Evolutionary conservation across 495 filamentous ascomycete genomes (phyloP).

Genomic region (Neohortaea acidophila): DNA sequence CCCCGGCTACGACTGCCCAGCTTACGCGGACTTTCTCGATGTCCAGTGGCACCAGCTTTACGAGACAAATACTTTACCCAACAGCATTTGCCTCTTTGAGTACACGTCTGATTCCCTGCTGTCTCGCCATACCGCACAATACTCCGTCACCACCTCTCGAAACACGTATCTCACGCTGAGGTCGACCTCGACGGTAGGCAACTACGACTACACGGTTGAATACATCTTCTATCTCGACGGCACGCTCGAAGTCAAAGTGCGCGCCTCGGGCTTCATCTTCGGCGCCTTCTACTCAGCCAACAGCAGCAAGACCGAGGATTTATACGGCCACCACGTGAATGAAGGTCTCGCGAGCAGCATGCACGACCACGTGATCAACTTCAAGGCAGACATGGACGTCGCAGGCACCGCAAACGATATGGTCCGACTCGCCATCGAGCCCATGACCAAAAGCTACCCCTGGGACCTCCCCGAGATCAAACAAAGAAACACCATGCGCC

Average conservation of each 20-base stretch:
- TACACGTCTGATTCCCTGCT: slow-evolving; percentile 31
- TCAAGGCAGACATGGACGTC: slow-evolving; percentile 42
- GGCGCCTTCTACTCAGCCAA: slow-evolving; percentile 34
- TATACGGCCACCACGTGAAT: slow-evolving; percentile 43
- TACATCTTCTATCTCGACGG: slow-evolving; percentile 44
- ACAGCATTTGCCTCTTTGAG: slow-evolving; percentile 39
- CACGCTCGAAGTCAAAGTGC: slow-evolving; percentile 38
- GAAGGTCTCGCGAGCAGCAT: slow-evolving; percentile 38
- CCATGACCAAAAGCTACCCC: slow-evolving; percentile 25
- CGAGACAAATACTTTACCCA: slow-evolving; percentile 28
- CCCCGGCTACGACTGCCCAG: slow-evolving; percentile 38
- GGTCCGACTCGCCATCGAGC: slow-evolving; percentile 23
- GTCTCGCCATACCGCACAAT: slow-evolving; percentile 27
- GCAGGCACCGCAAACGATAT: slow-evolving; percentile 34
- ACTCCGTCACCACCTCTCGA: slow-evolving; percentile 27
- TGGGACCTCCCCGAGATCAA: slow-evolving; percentile 32
- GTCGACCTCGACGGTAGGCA: slow-evolving; percentile 37
- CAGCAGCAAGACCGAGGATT: slow-evolving; percentile 30
- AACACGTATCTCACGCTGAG: slow-evolving; percentile 35
- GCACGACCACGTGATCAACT: slow-evolving; percentile 47
- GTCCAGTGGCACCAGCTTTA: slow-evolving; percentile 27
- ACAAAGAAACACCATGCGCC: slow-evolving; percentile 39
- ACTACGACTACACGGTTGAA: slow-evolving; percentile 38
- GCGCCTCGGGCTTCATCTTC: slow-evolving; percentile 43
- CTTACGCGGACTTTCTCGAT: slow-evolving; percentile 34